phyloP scores from a whole-genome alignment of 2,329 filamentous ascomycete species.

The Dactylonectria estremocensis region DNA sequence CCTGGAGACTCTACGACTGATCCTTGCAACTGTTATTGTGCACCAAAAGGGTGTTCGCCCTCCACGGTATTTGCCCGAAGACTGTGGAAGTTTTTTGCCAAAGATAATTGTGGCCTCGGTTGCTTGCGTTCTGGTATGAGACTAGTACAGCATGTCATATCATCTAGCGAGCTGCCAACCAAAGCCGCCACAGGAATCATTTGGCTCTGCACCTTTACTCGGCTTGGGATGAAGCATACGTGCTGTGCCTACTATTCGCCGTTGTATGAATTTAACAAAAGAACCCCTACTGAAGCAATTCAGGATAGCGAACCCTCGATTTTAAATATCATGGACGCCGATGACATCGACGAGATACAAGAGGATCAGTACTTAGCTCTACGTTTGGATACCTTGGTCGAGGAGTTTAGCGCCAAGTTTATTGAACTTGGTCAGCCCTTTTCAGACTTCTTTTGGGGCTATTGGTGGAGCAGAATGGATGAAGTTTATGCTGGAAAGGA shows the following conservation, averaged over 20 bases:
- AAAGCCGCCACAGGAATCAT: neutral
- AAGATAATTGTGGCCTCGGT: no score
- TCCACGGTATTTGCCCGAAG: neutral
- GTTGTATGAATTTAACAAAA: no score
- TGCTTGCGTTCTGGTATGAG: neutral
- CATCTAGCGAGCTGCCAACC: neutral
- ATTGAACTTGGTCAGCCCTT: neutral
- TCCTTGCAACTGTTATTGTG: neutral
- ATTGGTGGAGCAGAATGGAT: neutral
- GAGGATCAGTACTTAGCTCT: neutral
- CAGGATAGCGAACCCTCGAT: neutral
- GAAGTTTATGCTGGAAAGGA: neutral
- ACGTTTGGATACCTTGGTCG: neutral
- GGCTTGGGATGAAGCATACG: neutral
- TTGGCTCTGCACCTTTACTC: neutral
- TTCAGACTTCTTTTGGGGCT: neutral
- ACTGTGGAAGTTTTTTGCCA: neutral
- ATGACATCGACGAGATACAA: neutral
- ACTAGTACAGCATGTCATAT: neutral
- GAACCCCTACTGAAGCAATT: neutral
- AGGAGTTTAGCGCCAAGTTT: slow-evolving; percentile 1
- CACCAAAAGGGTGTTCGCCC: neutral
- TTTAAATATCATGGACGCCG: neutral
- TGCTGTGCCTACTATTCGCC: neutral
- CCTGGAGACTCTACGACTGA: neutral